Evolutionary conservation across 352 stramenopile genomes (phyloP).

Genomic region (Hyphochytrium catenoides): DNA sequence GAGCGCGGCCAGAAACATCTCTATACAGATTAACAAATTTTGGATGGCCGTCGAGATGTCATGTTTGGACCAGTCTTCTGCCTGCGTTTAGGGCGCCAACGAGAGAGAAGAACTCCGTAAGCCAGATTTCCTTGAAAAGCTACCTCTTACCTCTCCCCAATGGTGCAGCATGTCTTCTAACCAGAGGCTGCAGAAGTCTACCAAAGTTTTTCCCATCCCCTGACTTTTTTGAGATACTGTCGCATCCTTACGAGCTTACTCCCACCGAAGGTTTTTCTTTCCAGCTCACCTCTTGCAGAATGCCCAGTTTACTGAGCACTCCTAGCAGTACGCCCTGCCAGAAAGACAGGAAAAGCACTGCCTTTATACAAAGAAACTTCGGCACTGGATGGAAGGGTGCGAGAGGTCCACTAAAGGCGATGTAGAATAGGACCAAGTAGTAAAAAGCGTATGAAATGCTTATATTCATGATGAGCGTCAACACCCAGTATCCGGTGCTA

Average conservation of each 20-base stretch:
- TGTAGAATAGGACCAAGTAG: slow-evolving; percentile 91
- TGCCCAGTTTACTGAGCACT: slow-evolving; percentile 58
- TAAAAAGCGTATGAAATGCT: slow-evolving; percentile 92
- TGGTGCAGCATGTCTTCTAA: too few relatives aligned
- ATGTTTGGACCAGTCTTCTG: slow-evolving; percentile 59
- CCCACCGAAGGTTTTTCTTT: too few relatives aligned
- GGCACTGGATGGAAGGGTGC: slow-evolving; percentile 77
- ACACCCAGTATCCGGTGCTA: slow-evolving; percentile 79
- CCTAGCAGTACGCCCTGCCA: slow-evolving; percentile 86
- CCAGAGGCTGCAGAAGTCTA: too few relatives aligned
- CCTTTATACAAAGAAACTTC: slow-evolving; percentile 98
- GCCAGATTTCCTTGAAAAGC: too few relatives aligned
- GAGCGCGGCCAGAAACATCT: slow-evolving; percentile 92
- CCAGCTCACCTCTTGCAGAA: slow-evolving; percentile 65
- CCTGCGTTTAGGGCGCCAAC: not conserved
- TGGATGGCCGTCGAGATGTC: slow-evolving; percentile 89
- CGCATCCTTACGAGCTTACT: too few relatives aligned
- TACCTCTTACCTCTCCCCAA: too few relatives aligned
- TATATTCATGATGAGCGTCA: slow-evolving; percentile 78
- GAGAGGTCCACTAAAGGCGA: slow-evolving; percentile 67
- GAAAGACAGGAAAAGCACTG: slow-evolving; percentile 94
- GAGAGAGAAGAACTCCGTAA: not conserved
- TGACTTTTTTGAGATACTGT: too few relatives aligned
- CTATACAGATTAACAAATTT: slow-evolving; percentile 95
- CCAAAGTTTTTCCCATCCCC: too few relatives aligned